These are phyloP conservation scores for Pestalotiopsis sp. DNA, from an alignment of 2,329 filamentous ascomycete species.

Conservation along the genomic window DNA sequence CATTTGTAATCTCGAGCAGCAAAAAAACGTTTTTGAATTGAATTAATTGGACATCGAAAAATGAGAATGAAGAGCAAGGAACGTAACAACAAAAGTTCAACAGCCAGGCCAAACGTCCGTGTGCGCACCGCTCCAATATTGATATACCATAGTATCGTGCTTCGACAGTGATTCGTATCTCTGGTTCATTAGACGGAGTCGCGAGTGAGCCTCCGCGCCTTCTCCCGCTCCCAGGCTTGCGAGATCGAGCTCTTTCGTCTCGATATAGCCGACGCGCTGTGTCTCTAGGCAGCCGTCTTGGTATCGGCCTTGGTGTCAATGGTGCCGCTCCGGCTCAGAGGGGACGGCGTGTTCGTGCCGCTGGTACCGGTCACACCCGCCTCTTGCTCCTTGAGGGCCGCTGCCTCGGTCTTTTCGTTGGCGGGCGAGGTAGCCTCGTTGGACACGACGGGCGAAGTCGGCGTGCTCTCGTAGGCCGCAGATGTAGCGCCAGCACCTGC, in stretches of 20 bases:
- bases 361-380: constrained; percentile 44
- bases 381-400: constrained; percentile 46
- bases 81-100: background rate
- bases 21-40: background rate
- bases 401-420: constrained; percentile 24
- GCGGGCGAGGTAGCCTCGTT: constrained; percentile 26
- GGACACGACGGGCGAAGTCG: constrained; percentile 34
- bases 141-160: background rate
- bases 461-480: constrained; percentile 35
- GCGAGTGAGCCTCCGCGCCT: background rate
- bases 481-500: constrained; percentile 58
- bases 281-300: constrained; percentile 13
- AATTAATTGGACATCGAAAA: background rate
- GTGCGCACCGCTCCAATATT: background rate
- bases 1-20: background rate
- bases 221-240: background rate
- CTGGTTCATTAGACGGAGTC: background rate
- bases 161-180: background rate
- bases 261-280: constrained; percentile 8
- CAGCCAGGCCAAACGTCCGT: background rate
- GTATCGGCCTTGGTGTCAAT: background rate
- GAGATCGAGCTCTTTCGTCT: constrained; percentile 1
- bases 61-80: background rate
- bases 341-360: constrained; percentile 32
- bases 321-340: constrained; percentile 21